Evolutionary conservation across 257 asterid species (phyloP).

Genomic region (Forsythia suspensa): DNA sequence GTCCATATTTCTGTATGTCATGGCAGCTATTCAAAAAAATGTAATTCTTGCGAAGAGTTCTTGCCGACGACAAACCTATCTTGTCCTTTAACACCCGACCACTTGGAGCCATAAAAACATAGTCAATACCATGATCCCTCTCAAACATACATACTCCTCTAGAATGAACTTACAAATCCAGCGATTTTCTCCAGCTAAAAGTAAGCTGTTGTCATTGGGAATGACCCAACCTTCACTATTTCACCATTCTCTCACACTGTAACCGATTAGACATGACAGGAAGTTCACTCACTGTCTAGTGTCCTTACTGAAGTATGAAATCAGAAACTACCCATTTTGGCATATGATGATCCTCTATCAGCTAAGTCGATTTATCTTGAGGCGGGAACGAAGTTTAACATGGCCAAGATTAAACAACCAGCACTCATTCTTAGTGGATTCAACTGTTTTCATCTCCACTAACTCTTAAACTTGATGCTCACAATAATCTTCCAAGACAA

Average conservation of each 20-base stretch:
- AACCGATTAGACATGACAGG: too few species aligned
- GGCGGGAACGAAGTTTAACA: too few species aligned
- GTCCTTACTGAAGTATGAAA: background rate
- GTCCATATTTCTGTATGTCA: constrained; percentile 11
- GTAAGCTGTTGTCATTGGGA: too few species aligned
- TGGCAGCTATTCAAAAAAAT: constrained; percentile 54
- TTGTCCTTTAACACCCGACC: background rate
- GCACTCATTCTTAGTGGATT: too few species aligned
- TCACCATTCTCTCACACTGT: background rate
- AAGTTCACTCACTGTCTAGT: too few species aligned
- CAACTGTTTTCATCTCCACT: too few species aligned
- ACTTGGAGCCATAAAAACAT: constrained; percentile 30
- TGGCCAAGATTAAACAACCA: background rate
- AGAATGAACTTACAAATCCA: background rate
- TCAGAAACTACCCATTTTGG: background rate
- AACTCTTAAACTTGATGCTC: background rate
- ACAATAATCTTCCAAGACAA: background rate
- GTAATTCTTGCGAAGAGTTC: constrained; percentile 66
- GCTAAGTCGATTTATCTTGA: too few species aligned
- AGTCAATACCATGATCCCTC: too few species aligned
- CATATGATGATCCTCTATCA: too few species aligned
- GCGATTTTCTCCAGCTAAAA: too few species aligned
- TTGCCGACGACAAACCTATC: constrained; percentile 39
- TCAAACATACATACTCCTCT: too few species aligned
- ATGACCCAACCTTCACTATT: too few species aligned